phyloP scores from a whole-genome alignment of 371 early-diverging fungal species.

The Saksenaea oblongispora region DNA sequence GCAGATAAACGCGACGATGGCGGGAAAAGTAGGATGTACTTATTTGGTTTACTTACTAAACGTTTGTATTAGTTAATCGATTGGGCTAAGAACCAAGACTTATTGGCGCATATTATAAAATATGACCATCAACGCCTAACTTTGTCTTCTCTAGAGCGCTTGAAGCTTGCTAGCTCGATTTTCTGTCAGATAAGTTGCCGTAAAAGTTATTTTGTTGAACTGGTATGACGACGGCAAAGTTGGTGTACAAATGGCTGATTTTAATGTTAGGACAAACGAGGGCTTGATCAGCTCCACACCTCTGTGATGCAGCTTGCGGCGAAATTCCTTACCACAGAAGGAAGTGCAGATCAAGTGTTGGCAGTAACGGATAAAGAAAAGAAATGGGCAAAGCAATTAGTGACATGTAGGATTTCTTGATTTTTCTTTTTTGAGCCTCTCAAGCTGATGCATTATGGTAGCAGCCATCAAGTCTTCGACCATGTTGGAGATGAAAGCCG shows the following conservation, averaged over 20 bases:
- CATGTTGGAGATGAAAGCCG: conserved; percentile 7
- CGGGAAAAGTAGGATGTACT: conserved; percentile 27
- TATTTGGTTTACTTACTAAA: neutral
- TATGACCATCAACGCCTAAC: conserved; percentile 40
- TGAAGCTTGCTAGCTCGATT: conserved; percentile 42
- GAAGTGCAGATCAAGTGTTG: conserved; percentile 16
- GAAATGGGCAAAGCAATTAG: conserved; percentile 10
- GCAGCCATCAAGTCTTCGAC: conserved; percentile 31
- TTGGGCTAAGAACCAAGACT: conserved; percentile 52
- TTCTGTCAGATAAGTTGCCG: conserved; percentile 46
- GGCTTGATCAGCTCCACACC: conserved; percentile 5
- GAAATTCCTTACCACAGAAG: conserved; percentile 16
- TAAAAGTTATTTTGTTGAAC: conserved; percentile 21
- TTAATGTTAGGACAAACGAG: conserved; percentile 8
- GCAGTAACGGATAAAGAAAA: conserved; percentile 9
- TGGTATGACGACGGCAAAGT: neutral
- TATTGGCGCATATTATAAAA: conserved; percentile 55
- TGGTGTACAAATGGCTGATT: neutral
- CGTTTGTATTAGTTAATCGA: conserved; percentile 29
- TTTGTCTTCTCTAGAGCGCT: conserved; percentile 45
- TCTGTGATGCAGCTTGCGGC: conserved; percentile 15
- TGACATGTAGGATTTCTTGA: conserved; percentile 10
- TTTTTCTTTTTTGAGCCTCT: neutral
- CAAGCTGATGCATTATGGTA: too few species aligned
- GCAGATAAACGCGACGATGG: conserved; percentile 40